Percentiles rank a stretch among this genome's conserved stretches.
phyloP scores from a whole-genome alignment of 2,329 filamentous ascomycete genomes.

The Fusarium sp. region DNA sequence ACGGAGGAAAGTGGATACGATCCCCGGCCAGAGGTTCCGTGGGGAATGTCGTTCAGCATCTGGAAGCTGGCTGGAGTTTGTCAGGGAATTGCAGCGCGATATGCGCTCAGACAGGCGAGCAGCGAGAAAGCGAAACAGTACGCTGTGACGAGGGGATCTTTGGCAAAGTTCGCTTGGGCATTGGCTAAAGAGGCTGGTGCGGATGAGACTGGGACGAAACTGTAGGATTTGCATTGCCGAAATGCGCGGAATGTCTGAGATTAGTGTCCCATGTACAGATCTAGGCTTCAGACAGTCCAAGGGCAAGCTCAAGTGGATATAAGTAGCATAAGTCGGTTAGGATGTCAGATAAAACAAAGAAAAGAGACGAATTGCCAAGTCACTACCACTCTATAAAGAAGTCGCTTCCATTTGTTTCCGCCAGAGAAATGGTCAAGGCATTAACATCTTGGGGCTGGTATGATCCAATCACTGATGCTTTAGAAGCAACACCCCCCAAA shows the following conservation, averaged over 20 bases:
- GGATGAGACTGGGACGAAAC: conserved; percentile 36
- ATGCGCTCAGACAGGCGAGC: conserved; percentile 87
- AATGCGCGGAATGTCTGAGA: not conserved
- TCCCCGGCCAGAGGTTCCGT: conserved; percentile 66
- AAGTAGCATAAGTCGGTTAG: not conserved
- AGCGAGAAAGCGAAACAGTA: conserved; percentile 82
- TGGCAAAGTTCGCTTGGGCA: conserved; percentile 83
- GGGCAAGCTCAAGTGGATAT: not conserved
- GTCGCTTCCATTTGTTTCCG: not conserved
- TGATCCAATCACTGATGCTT: conserved; percentile 36
- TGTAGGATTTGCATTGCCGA: conserved; percentile 33
- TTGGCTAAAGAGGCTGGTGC: conserved; percentile 63
- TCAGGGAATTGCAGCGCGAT: conserved; percentile 92
- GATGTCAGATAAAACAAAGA: not conserved
- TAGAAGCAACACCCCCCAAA: conserved; percentile 6
- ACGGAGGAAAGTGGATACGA: conserved; percentile 72
- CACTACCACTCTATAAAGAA: not conserved
- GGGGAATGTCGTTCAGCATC: conserved; percentile 70
- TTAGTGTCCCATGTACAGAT: not conserved
- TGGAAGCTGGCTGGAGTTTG: conserved; percentile 70
- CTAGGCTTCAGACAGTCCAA: not conserved
- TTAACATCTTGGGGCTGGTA: not conserved
- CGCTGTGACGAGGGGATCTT: conserved; percentile 72
- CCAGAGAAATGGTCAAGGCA: not conserved
- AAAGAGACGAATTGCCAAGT: not conserved